Evolutionary conservation across 2,329 filamentous ascomycete genomes (phyloP), one percentile per base, ranked within the genome.

Genomic region (Huntiella bhutanensis): DNA sequence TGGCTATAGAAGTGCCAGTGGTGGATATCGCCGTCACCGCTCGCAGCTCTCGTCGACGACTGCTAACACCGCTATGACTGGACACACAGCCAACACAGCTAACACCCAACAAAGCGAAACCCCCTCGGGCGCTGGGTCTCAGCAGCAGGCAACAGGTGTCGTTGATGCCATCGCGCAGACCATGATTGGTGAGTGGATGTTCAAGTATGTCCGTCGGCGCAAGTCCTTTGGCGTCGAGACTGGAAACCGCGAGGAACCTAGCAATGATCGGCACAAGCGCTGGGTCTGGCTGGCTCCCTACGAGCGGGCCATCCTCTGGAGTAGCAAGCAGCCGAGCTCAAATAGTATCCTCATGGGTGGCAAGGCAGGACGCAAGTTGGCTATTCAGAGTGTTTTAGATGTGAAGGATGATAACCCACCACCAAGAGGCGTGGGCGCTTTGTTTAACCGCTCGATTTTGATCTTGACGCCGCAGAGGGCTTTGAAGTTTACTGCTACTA

Each of bases 241-340:
- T 39, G 69, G 66, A 17, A 70, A 71, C 33, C 75, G 75, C 52
- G 77, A 86, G 56, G 75, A 82, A 52, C 80, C 69, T 52, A 77
- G 82, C 61, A 77, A 75, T 52, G 78, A 81, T 53, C 81, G 91
- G 28, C 91, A 98, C 60, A 95, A 87, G 65, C 74, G 91, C 60
- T 98, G 91, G 91, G 91, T 98, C 2, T 98, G 91, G 91, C 73
- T 98, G 52, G 91, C 88, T 13, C 91, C 91, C 2, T 96, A 98
- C 57, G 91, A 98, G 62, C 73, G 87, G 52, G 81, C 88, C 10
- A 88, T 98, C 50, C 83, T 98, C 61, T 98, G 91, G 91, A 95
- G 88, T 62, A 93, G 82, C 69, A 95, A 93, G 68, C 91, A 98
- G 62, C 91, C 91, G 12, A 84, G 79, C 7, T 85, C 79, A 54